Conservation (phyloP, 345 rosid genomes). For the Rubroshorea leprosula region DNA sequence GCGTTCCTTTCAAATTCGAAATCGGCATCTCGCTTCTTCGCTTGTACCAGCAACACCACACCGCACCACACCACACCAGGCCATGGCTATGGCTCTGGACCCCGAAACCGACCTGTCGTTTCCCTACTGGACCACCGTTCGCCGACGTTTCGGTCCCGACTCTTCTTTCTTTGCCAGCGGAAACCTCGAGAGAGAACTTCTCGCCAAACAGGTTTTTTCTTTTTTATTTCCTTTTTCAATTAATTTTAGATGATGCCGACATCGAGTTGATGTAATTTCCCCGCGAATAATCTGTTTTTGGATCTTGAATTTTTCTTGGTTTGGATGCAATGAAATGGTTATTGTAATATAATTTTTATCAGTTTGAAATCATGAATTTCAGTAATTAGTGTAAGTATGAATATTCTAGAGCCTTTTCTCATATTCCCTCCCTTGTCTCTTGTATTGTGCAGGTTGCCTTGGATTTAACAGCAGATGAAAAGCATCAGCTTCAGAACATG, state of each 20-base stretch:
- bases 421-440: neutral
- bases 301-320: too few relatives aligned
- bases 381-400: too few relatives aligned
- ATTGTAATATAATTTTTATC: too few relatives aligned
- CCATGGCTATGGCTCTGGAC: constrained; percentile 48
- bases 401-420: neutral
- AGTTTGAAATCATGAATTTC: too few relatives aligned
- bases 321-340: too few relatives aligned
- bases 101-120: constrained; percentile 31
- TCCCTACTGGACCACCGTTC: constrained; percentile 61
- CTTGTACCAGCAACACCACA: too few relatives aligned
- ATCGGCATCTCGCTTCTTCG: neutral
- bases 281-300: neutral
- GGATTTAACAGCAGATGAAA: constrained; percentile 71
- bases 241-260: neutral
- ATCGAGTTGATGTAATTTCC: neutral
- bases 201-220: constrained; percentile 74
- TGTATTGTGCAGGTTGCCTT: constrained; percentile 55
- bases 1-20: too few relatives aligned
- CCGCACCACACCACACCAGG: too few relatives aligned
- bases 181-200: constrained; percentile 86
- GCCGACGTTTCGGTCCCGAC: neutral
- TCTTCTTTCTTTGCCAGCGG: constrained; percentile 34
- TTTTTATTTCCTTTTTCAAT: neutral
- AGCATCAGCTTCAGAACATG: constrained; percentile 36